Evolutionary conservation across 257 asterid species (phyloP).

Genomic region (Ehretia macrophylla): DNA sequence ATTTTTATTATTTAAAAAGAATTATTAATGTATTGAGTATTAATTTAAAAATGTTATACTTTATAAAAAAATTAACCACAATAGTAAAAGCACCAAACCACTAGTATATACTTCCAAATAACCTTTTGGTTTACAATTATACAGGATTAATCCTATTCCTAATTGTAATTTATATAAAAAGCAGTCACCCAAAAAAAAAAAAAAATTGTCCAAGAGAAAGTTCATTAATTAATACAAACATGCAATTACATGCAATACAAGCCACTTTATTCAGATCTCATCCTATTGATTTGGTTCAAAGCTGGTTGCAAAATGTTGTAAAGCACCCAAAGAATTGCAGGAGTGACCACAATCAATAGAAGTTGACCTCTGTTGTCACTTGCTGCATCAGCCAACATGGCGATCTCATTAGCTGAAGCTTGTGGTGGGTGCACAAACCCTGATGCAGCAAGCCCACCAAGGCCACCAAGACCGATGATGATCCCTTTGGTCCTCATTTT

Average conservation of each 20-base stretch:
- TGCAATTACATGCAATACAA: not conserved
- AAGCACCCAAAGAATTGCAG: constrained; percentile 80
- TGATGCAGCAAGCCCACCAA: constrained; percentile 56
- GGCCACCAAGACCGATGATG: constrained; percentile 55
- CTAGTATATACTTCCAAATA: too few species aligned
- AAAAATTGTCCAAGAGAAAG: constrained; percentile 6
- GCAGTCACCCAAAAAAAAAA: constrained; percentile 3
- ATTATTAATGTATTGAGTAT: too few species aligned
- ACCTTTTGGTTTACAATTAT: constrained; percentile 10
- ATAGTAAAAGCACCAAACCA: too few species aligned
- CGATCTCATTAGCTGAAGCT: constrained; percentile 52
- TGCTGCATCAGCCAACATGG: constrained; percentile 46
- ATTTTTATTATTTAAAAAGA: too few species aligned
- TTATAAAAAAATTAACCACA: too few species aligned
- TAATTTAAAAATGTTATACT: too few species aligned
- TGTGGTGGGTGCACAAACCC: constrained; percentile 46
- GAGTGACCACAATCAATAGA: constrained; percentile 71
- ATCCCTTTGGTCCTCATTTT: constrained; percentile 63
- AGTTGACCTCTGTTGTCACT: constrained; percentile 79
- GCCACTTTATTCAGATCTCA: constrained; percentile 45
- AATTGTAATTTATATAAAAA: not conserved
- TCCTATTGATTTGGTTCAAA: constrained; percentile 81
- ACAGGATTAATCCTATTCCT: not conserved
- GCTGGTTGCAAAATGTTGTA: constrained; percentile 91
- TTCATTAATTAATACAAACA: constrained; percentile 3